These are phyloP conservation scores for Salvia sclarea DNA, from an alignment of 305 asterid species.

Conservation along the genomic window DNA sequence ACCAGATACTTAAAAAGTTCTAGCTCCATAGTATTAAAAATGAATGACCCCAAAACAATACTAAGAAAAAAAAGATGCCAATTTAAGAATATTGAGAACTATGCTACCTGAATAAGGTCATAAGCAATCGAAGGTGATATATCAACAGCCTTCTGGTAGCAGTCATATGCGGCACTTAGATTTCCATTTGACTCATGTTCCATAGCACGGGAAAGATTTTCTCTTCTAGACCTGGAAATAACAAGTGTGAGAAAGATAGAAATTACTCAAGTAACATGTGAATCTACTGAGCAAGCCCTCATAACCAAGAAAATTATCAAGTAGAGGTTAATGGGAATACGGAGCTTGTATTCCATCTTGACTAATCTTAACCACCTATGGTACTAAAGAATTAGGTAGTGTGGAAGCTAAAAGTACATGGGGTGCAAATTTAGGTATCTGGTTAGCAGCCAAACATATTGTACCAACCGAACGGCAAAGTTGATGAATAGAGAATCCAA, in stretches of 20 bases:
- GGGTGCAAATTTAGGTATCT: not conserved
- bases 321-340: not conserved
- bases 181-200: slow-evolving; percentile 96
- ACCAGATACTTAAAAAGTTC: slow-evolving; percentile 9
- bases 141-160: slow-evolving; percentile 97
- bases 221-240: slow-evolving; percentile 70
- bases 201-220: slow-evolving; percentile 82
- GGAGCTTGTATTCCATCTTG: not conserved
- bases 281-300: slow-evolving; percentile 1
- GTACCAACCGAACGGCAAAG: not conserved
- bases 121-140: slow-evolving; percentile 92
- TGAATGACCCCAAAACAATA: not conserved
- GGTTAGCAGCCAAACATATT: not conserved
- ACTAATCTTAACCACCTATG: not conserved
- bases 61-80: not conserved
- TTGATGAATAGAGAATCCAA: not conserved
- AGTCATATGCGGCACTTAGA: slow-evolving; percentile 79
- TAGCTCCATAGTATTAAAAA: not conserved
- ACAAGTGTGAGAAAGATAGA: slow-evolving; percentile 11
- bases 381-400: not conserved
- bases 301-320: not conserved
- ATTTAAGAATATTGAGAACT: not conserved
- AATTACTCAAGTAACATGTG: slow-evolving; percentile 4
- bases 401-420: not conserved
- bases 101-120: slow-evolving; percentile 81